Percentiles rank a stretch among this genome's conserved stretches.
Conservation (phyloP, 2,329 filamentous ascomycete species). For the Fusarium sp. region DNA sequence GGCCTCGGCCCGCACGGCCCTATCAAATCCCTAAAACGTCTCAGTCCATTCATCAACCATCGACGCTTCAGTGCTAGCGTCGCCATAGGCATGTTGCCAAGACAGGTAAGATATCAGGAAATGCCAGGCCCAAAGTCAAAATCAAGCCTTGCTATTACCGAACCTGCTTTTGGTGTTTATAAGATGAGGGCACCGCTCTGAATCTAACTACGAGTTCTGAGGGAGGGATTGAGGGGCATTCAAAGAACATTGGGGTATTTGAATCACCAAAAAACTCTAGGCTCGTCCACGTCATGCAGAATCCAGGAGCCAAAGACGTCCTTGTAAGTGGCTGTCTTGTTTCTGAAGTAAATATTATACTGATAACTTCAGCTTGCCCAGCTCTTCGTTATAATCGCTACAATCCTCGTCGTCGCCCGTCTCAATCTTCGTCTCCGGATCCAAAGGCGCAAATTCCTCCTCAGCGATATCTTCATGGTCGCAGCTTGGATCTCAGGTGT, state of each 20-base stretch:
- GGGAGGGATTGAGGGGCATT: too few species aligned
- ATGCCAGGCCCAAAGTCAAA: background rate
- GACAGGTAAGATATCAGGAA: background rate
- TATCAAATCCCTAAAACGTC: background rate
- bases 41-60: fast-evolving
- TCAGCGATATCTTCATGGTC: slow-evolving; percentile 37
- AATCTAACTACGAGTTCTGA: too few species aligned
- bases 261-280: background rate
- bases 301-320: slow-evolving; percentile 2
- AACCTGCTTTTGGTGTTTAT: background rate
- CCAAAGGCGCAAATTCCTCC: slow-evolving; percentile 22
- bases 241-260: too few species aligned
- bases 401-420: slow-evolving; percentile 26
- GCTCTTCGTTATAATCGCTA: slow-evolving; percentile 24
- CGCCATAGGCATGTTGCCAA: slow-evolving; percentile 17
- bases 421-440: slow-evolving; percentile 33
- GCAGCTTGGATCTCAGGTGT: slow-evolving; percentile 29
- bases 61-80: slow-evolving; percentile 16
- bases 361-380: slow-evolving; percentile 2
- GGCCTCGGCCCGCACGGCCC: background rate
- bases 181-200: background rate
- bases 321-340: background rate
- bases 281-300: background rate
- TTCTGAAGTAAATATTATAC: fast-evolving
- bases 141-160: background rate